Evolutionary conservation across 306 rosid species (phyloP).

Genomic region (Trifolium fragiferum): DNA sequence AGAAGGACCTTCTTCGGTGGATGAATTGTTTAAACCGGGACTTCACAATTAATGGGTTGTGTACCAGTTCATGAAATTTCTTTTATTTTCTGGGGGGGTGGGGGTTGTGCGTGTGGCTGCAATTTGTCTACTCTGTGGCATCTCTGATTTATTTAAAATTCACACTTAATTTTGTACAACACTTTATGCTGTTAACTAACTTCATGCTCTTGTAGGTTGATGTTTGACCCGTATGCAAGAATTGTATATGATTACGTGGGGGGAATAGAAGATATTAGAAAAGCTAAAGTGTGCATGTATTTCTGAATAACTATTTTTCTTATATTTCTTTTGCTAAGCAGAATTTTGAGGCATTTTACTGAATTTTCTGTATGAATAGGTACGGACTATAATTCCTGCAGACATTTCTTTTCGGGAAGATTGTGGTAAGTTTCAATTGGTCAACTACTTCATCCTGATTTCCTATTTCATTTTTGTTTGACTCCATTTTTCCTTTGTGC

Average conservation of each 20-base stretch:
- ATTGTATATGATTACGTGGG: conserved; percentile 69
- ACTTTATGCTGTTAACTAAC: conserved; percentile 6
- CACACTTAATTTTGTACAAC: background rate
- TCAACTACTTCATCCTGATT: conserved; percentile 6
- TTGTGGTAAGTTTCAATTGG: conserved; percentile 57
- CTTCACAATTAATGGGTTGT: conserved; percentile 84
- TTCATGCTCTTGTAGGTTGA: conserved; percentile 58
- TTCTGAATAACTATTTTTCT: conserved; percentile 48
- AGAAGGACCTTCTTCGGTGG: conserved; percentile 71
- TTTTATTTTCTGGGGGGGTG: background rate
- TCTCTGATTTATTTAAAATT: conserved; percentile 20
- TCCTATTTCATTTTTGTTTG: background rate
- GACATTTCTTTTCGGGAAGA: conserved; percentile 70
- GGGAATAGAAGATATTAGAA: conserved; percentile 74
- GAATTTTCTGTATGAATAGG: conserved; percentile 57
- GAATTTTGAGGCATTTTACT: conserved; percentile 40
- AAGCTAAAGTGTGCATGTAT: conserved; percentile 65
- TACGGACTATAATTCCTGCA: conserved; percentile 71
- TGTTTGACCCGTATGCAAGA: conserved; percentile 70
- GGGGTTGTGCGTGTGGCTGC: background rate
- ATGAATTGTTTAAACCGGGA: conserved; percentile 75
- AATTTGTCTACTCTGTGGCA: conserved; percentile 13
- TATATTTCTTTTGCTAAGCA: conserved; percentile 41
- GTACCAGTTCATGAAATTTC: conserved; percentile 34
- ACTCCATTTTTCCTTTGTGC: conserved; percentile 42